Evolutionary conservation across 2,329 filamentous ascomycete genomes (phyloP).

Genomic region (Didymella pomorum): DNA sequence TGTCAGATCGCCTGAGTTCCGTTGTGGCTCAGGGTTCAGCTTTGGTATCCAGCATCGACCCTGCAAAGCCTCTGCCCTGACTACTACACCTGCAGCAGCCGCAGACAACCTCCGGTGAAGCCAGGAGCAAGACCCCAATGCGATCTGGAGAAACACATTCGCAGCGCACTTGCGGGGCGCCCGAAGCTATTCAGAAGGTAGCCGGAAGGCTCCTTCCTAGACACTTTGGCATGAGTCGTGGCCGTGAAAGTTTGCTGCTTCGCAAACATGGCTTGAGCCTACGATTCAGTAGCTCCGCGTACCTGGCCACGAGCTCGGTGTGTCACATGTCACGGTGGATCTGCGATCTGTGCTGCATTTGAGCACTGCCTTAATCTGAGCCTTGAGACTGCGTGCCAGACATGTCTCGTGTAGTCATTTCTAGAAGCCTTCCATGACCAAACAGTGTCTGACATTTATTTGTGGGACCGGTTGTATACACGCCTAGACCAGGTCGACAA

Average conservation of each 20-base stretch:
- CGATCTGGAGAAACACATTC: constrained; percentile 16
- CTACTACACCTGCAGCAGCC: constrained; percentile 13
- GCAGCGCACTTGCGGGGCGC: constrained; percentile 14
- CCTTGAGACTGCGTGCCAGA: background rate
- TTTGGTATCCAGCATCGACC: constrained; percentile 11
- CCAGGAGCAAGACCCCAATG: constrained; percentile 17
- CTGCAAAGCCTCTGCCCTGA: constrained; percentile 6
- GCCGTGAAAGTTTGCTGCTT: constrained; percentile 17
- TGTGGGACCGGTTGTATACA: constrained; percentile 12
- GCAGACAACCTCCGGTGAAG: constrained; percentile 15
- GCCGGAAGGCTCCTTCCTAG: constrained; percentile 7
- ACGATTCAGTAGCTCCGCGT: constrained; percentile 8
- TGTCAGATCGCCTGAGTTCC: constrained; percentile 1
- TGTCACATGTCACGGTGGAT: constrained; percentile 6
- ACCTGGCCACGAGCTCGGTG: constrained; percentile 4
- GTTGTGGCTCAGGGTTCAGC: constrained; percentile 5
- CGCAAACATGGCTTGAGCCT: constrained; percentile 12
- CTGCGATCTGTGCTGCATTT: constrained; percentile 8
- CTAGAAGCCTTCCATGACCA: constrained; percentile 11
- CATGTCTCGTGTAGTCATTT: constrained; percentile 8
- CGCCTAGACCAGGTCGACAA: constrained; percentile 1
- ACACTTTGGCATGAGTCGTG: constrained; percentile 16
- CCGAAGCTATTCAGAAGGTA: constrained; percentile 6
- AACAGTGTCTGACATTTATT: constrained; percentile 8
- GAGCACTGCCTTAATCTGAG: background rate